These are phyloP conservation scores for Macroventuria anomochaeta DNA, from an alignment of 2,329 filamentous ascomycete species.

Conservation along the genomic window DNA sequence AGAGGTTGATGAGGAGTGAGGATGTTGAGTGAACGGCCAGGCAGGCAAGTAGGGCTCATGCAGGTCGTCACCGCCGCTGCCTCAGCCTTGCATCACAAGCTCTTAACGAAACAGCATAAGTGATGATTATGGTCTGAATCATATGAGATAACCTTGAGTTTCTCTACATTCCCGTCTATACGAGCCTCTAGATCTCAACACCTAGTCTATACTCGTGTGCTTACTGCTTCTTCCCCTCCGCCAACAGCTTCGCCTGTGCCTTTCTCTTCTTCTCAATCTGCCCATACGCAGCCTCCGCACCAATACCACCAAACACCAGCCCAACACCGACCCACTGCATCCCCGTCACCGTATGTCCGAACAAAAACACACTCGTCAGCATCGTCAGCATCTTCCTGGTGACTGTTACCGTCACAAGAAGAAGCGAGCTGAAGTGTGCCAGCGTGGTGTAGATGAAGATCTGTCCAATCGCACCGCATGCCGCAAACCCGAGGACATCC, in stretches of 20 bases:
- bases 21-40: too few species aligned
- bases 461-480: constrained; percentile 90
- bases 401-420: constrained; percentile 95
- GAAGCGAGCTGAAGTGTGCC: constrained; percentile 85
- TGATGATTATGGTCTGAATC: background rate
- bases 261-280: constrained; percentile 84
- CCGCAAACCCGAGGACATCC: constrained; percentile 88
- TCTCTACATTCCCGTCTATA: too few species aligned
- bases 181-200: too few species aligned
- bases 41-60: background rate
- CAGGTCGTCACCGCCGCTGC: too few species aligned
- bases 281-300: constrained; percentile 83
- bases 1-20: too few species aligned
- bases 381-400: constrained; percentile 99
- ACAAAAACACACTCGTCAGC: constrained; percentile 93
- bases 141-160: too few species aligned
- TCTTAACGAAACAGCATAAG: too few species aligned
- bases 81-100: too few species aligned
- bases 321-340: constrained; percentile 95
- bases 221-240: constrained; percentile 24
- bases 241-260: constrained; percentile 63
- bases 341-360: constrained; percentile 82
- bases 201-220: too few species aligned
- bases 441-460: constrained; percentile 96
- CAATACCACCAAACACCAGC: constrained; percentile 93